Evolutionary conservation across 2,329 filamentous ascomycete species (phyloP), one percentile per base, ranked within the genome.

Genomic region (Penicillium olsonii): DNA sequence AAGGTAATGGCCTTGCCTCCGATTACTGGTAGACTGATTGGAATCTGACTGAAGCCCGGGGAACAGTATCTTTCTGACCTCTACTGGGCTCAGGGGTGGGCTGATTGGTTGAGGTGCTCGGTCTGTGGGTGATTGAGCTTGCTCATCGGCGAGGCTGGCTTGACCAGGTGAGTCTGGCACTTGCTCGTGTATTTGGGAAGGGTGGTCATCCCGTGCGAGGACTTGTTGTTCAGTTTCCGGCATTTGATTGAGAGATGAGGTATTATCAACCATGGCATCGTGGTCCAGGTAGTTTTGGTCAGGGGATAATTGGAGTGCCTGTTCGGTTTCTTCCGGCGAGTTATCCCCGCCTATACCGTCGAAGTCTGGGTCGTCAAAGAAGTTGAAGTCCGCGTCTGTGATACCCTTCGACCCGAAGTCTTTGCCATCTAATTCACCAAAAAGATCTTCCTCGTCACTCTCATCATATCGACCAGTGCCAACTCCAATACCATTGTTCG

Each of bases 371-470:
- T 79, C 78, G 61, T 86, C 83, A 57, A 86, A 86, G 63, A 85
- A 86, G 61, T 78, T 83, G 64, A 85, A 86, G 59, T 86, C 83
- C 4, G 78, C 82, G 59, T 85, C 83, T 2, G 78, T 82, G 18
- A 84, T 76, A n/a, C 75, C 76, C 57, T 78, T 78, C n/a, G 73
- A 68, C 18, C 71, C 78, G 61, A 81, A 82, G 39, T 75, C 73
- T 42, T 75, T 77, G 41, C 76, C 78, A 41, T 81, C 76, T 65
- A 80, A 76, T 46, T 82, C 79, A 12, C 78, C 79, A 50, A 84
- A 84, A 1, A 84, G 68, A 61, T 84, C 82, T 53, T 84, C 81
- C 38, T 75, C 72, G 22, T 65, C 70, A 20, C 67, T 71, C 4
- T 67, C 69, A 55, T 70, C 70, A 48, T 76, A 76, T 45, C 69